Evolutionary conservation across 2,329 filamentous ascomycete species (phyloP), one percentile per base, ranked within the genome.

Genomic region (Lithohypha guttulata): DNA sequence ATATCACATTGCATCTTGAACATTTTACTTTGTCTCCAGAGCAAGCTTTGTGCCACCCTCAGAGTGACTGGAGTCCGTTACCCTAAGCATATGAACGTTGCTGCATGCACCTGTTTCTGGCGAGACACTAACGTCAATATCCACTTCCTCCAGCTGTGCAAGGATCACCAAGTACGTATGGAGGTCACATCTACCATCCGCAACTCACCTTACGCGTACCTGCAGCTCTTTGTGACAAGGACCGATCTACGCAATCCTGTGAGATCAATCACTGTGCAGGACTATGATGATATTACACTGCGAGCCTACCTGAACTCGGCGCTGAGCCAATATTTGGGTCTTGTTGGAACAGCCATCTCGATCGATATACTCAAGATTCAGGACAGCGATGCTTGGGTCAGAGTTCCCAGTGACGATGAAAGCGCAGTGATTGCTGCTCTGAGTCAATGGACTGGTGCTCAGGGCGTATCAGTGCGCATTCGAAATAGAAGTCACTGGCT

Each of bases 281-380:
- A 3, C 3, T 51, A 66, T 20, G 66, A 69, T 47, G 51, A 60
- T n/a, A 57, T 69, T 44, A 66, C 64, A n/a, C 58, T 62, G 17
- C 60, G 60, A 42, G 62, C 61, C 19, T 57, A 67, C 47, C 59
- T 69, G 34, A 60, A 57, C 33, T 55, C 64, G 28, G 65, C 66
- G 2, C 55, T 70, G 1, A 59, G 59, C 14, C 64, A 67, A 51
- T 68, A 64, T 49, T 60, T 69, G 30, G 66, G 66, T 1, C 42
- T 68, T 6, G 58, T 59, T 3, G 66, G 66, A 11, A 63, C 64
- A 2, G 56, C 64, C 10, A 67, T 69, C 26, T 51, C 63, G 2
- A 56, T 69, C 34, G 66, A 70, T 41, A 64, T 69, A 22, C 50
- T 68, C 10, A 64, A 65, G 31, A 49, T 64, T 13, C 53, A 52